These are phyloP conservation scores for Tetraselmis chui DNA, from an alignment of 139 green algal genomes.

Conservation along the genomic window DNA sequence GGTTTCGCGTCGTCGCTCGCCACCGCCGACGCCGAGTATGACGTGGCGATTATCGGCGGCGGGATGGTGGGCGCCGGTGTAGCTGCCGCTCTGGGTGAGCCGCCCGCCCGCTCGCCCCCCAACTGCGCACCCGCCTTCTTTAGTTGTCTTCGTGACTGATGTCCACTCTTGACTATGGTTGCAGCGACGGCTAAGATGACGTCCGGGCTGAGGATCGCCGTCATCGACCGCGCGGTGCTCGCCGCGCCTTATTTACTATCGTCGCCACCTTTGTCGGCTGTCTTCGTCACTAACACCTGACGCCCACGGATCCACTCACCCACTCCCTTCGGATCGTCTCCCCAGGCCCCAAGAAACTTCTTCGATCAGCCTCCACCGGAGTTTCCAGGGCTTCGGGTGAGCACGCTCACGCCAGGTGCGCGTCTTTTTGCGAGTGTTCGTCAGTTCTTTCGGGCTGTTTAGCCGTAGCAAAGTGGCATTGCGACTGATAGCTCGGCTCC, in stretches of 20 bases:
- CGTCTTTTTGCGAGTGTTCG: too few species aligned
- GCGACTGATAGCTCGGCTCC: too few species aligned
- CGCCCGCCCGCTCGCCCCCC: neutral
- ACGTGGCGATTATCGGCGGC: slow-evolving; percentile 61
- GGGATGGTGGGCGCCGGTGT: slow-evolving; percentile 68
- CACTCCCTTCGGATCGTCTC: neutral
- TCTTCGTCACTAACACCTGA: too few species aligned
- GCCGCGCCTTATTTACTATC: too few species aligned
- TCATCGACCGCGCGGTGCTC: slow-evolving; percentile 54
- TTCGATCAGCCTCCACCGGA: neutral
- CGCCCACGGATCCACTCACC: too few species aligned
- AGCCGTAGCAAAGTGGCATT: too few species aligned
- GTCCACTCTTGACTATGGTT: neutral
- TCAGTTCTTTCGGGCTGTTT: too few species aligned
- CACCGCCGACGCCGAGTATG: slow-evolving; percentile 1
- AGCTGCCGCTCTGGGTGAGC: slow-evolving; percentile 49
- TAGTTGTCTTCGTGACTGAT: too few species aligned
- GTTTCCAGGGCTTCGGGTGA: slow-evolving; percentile 54
- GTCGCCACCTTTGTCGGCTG: too few species aligned
- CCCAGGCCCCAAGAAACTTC: neutral
- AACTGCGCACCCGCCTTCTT: neutral
- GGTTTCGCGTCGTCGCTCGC: neutral
- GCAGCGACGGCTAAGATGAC: slow-evolving; percentile 27
- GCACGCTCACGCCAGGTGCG: slow-evolving; percentile 51
- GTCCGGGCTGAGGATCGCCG: slow-evolving; percentile 30